Percentiles rank a stretch among this genome's conserved stretches.
Evolutionary conservation across 176 grass and related monocot genomes (phyloP).

Genomic region (Rhynchospora pubera): DNA sequence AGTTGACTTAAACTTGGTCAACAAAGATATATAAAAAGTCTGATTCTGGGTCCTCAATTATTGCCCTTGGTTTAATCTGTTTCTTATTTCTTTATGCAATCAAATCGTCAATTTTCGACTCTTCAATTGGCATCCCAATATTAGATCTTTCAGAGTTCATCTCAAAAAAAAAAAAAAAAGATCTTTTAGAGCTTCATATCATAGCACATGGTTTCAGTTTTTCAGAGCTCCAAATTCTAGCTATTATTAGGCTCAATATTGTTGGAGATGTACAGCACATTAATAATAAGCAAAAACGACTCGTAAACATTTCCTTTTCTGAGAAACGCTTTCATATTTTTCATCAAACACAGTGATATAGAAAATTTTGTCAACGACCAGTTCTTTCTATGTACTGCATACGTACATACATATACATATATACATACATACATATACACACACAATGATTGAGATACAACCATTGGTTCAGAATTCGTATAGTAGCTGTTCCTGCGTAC

Average conservation of each 20-base stretch:
- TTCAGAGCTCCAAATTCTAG: background rate
- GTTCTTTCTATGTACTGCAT: conserved; percentile 15
- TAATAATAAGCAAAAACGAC: background rate
- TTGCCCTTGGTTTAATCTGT: background rate
- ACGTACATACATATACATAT: conserved; percentile 7
- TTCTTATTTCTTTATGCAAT: background rate
- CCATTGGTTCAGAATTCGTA: background rate
- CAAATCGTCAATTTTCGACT: no score
- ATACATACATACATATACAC: background rate
- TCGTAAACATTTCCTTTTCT: background rate
- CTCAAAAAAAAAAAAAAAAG: background rate
- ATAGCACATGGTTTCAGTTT: background rate
- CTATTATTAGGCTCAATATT: background rate
- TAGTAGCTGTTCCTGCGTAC: background rate
- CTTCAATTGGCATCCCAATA: no score
- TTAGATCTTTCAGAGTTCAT: background rate
- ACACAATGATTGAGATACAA: conserved; percentile 6
- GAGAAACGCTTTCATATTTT: background rate
- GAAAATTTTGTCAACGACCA: background rate
- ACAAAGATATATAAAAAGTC: background rate
- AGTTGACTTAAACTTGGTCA: background rate
- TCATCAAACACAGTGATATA: background rate
- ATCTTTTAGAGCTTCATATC: background rate
- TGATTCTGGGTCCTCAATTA: background rate
- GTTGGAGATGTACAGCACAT: background rate